Conservation (phyloP, 495 filamentous ascomycete species). For the Penicillium pulvis region DNA sequence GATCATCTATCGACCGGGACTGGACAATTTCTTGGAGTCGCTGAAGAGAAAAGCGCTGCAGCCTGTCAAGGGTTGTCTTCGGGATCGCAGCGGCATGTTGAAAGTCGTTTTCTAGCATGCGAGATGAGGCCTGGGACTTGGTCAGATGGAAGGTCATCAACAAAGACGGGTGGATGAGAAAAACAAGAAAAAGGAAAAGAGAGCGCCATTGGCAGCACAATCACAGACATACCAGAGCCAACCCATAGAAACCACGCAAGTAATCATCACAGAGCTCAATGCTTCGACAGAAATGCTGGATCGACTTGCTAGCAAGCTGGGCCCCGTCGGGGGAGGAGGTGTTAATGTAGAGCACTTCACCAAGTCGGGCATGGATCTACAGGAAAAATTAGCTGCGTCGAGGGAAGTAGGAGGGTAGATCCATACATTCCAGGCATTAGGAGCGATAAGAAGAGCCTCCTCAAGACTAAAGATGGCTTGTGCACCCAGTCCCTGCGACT, state of each 20-base stretch:
- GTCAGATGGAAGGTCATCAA: not conserved
- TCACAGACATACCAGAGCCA: conserved; percentile 66
- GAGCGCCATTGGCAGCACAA: not conserved
- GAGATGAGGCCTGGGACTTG: conserved; percentile 21
- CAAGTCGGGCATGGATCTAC: conserved; percentile 84
- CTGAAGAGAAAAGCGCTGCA: conserved; percentile 72
- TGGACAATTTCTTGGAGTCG: conserved; percentile 78
- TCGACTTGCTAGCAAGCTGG: conserved; percentile 64
- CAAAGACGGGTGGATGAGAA: not conserved
- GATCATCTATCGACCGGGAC: conserved; percentile 53
- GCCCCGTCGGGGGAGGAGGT: conserved; percentile 51
- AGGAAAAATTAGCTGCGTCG: conserved; percentile 6
- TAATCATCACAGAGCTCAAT: conserved; percentile 94
- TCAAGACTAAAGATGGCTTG: conserved; percentile 90
- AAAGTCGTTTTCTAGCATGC: conserved; percentile 22
- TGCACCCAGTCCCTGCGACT: conserved; percentile 69
- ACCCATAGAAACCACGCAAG: conserved; percentile 86
- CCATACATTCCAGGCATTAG: conserved; percentile 93
- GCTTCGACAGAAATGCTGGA: conserved; percentile 83
- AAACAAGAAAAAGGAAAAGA: not conserved
- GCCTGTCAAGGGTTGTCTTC: conserved; percentile 57
- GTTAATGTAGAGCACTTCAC: conserved; percentile 76
- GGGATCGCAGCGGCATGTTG: conserved; percentile 19
- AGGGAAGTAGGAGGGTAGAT: conserved; percentile 7
- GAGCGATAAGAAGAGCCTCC: conserved; percentile 83